phyloP scores from a whole-genome alignment of 306 rosid species.

The Citrullus colocynthis region DNA sequence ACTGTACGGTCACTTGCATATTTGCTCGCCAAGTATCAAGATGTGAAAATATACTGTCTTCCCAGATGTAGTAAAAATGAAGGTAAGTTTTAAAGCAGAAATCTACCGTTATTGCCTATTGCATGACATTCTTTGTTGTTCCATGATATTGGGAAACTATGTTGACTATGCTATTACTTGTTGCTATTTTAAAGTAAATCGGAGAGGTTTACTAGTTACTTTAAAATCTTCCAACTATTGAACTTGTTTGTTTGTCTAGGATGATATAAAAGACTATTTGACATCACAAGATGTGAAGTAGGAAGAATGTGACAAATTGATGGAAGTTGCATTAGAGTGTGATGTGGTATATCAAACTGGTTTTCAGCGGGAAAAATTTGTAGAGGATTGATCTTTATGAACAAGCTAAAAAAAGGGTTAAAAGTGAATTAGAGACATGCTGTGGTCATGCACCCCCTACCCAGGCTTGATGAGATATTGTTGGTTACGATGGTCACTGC shows the following conservation, averaged over 20 bases:
- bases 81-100: slow-evolving; percentile 27
- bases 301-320: slow-evolving; percentile 80
- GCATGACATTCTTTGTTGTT: background rate
- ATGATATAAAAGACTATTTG: slow-evolving; percentile 72
- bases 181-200: background rate
- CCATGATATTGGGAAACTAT: background rate
- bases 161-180: background rate
- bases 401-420: slow-evolving; percentile 62
- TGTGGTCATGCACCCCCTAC: slow-evolving; percentile 86
- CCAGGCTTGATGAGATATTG: slow-evolving; percentile 41
- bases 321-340: slow-evolving; percentile 72
- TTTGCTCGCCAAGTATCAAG: slow-evolving; percentile 63
- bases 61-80: slow-evolving; percentile 77
- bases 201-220: background rate
- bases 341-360: slow-evolving; percentile 91
- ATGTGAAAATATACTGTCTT: slow-evolving; percentile 67
- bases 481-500: no score
- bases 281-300: slow-evolving; percentile 51
- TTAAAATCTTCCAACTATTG: background rate
- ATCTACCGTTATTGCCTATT: background rate
- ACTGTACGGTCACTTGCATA: slow-evolving; percentile 82
- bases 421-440: slow-evolving; percentile 61
- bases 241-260: slow-evolving; percentile 25
- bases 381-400: slow-evolving; percentile 67
- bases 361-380: slow-evolving; percentile 70